Base-by-base conservation (phyloP, 2,329 filamentous ascomycete genomes). In the Albophoma yamanashiensis region DNA sequence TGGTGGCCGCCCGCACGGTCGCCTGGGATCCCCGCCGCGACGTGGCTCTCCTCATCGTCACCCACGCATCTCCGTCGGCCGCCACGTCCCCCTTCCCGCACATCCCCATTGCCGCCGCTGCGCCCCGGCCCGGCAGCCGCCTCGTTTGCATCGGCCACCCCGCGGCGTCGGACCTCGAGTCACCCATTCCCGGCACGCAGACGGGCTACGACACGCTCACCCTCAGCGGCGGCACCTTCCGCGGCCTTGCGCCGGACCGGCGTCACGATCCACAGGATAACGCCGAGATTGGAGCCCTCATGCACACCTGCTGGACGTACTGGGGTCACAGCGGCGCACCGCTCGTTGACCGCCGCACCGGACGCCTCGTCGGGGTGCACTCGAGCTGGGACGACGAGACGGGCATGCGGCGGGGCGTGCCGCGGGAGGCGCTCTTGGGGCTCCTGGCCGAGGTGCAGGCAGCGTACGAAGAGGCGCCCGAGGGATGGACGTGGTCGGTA, bases 301-400 rank as follows among this genome's bases (percentile, higher is more conserved):
- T 74, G 73, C 81, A 83, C 65, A 76, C 78, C 64, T 79, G 78
- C 60, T 83, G 80, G 80, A 83, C 80, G 1, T 83, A 82, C 66
- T 82, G 80, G 81, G 80, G 80, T 1, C 79, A 82, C 65, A 80
- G 76, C 27, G 79, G 80, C 3, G 80, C 79, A 6, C 79, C 78
- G 1, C 66, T 83, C 20, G 62, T 82, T n/a, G 66, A 74, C 20
- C 58, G 62, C 38, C 65, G 62, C n/a, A 70, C 69, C 15, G 77
- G 77, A 0, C 64, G 34, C 12, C 64, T 83, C 59, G 68, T 82
- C 0, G 80, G 80, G 1, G 61, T 84, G 62, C 80, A 83, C 71
- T 82, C 78, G 4, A 79, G 75, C 36, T 83, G 80, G 79, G 78
- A 83, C 64, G 79, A 81, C 27, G 61, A 76, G 63, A 82, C 77